Evolutionary conservation across 2,329 filamentous ascomycete species (phyloP).

Genomic region (Pestalotiopsis fici): DNA sequence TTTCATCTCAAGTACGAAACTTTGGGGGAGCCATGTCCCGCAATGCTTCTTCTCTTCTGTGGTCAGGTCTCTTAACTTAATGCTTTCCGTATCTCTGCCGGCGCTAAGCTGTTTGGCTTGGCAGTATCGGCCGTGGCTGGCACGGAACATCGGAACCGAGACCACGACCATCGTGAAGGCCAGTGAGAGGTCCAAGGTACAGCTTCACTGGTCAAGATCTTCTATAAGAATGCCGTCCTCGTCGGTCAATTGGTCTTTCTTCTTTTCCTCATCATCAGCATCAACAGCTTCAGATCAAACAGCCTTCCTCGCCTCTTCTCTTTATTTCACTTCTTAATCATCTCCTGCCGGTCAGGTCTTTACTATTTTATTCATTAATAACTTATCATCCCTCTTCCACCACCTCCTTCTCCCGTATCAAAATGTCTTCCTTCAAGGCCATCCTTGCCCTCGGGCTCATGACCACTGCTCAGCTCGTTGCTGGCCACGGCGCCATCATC

Average conservation of each 20-base stretch:
- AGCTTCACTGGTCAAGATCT: slow-evolving; percentile 11
- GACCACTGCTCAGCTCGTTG: slow-evolving; percentile 54
- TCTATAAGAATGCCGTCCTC: slow-evolving; percentile 21
- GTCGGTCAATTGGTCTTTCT: slow-evolving; percentile 10
- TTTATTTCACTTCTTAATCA: slow-evolving; percentile 10
- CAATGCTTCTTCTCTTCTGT: background rate
- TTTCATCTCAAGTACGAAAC: slow-evolving; percentile 8
- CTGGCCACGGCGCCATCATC: slow-evolving; percentile 63
- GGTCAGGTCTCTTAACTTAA: background rate
- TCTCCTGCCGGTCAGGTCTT: slow-evolving; percentile 26
- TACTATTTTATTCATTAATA: slow-evolving; percentile 7
- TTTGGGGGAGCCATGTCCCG: slow-evolving; percentile 3
- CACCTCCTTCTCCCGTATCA: slow-evolving; percentile 1
- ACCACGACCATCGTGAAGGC: background rate
- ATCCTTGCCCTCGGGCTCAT: slow-evolving; percentile 48
- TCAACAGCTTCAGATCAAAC: slow-evolving; percentile 15
- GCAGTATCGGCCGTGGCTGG: slow-evolving; percentile 1
- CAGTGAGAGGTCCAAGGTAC: background rate
- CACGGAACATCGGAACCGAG: background rate
- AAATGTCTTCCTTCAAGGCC: slow-evolving; percentile 27
- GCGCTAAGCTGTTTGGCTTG: slow-evolving; percentile 8
- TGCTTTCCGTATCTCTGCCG: background rate
- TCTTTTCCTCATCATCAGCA: slow-evolving; percentile 19
- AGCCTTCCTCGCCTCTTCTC: slow-evolving; percentile 14
- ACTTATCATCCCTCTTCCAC: slow-evolving; percentile 14